Percentiles rank a stretch among this genome's conserved stretches.
Evolutionary conservation across 148 eudicot genomes (phyloP).

Genomic region (Fallopia convolvulus): DNA sequence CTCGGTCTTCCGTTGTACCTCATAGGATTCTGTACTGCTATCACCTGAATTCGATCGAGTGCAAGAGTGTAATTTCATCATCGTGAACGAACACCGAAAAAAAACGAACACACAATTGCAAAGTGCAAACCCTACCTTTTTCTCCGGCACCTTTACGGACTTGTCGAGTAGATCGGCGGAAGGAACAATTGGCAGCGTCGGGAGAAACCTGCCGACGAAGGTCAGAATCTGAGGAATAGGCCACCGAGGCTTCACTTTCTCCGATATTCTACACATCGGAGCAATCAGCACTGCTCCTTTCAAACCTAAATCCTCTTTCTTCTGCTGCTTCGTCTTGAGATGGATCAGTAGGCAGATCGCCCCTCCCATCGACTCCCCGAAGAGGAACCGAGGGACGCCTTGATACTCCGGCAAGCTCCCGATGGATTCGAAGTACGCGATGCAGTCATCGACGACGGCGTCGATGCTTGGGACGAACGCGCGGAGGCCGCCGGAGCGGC

Average conservation of each 20-base stretch:
- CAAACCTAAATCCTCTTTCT: slow-evolving; percentile 22
- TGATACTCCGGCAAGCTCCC: slow-evolving; percentile 13
- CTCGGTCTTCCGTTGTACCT: slow-evolving; percentile 83
- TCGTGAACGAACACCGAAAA: neutral
- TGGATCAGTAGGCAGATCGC: slow-evolving; percentile 71
- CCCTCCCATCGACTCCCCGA: slow-evolving; percentile 94
- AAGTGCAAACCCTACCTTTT: slow-evolving; percentile 19
- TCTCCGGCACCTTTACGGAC: slow-evolving; percentile 58
- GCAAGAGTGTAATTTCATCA: neutral
- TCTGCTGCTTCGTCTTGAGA: slow-evolving; percentile 16
- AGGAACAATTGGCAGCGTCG: slow-evolving; percentile 75
- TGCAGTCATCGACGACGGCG: slow-evolving; percentile 41
- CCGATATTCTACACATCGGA: slow-evolving; percentile 77
- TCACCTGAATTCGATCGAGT: slow-evolving; percentile 1
- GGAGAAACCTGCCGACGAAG: slow-evolving; percentile 46
- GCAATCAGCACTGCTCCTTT: slow-evolving; percentile 67
- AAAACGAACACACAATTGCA: neutral
- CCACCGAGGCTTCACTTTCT: slow-evolving; percentile 66
- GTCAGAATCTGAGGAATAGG: slow-evolving; percentile 65
- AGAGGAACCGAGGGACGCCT: slow-evolving; percentile 44
- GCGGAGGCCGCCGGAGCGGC: slow-evolving; percentile 63
- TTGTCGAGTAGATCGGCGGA: slow-evolving; percentile 64
- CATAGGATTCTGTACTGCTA: slow-evolving; percentile 59
- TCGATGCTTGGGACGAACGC: slow-evolving; percentile 69
- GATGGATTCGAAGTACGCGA: slow-evolving; percentile 35